phyloP scores from a whole-genome alignment of 140 eudicot species.

The Bidens hawaiensis region DNA sequence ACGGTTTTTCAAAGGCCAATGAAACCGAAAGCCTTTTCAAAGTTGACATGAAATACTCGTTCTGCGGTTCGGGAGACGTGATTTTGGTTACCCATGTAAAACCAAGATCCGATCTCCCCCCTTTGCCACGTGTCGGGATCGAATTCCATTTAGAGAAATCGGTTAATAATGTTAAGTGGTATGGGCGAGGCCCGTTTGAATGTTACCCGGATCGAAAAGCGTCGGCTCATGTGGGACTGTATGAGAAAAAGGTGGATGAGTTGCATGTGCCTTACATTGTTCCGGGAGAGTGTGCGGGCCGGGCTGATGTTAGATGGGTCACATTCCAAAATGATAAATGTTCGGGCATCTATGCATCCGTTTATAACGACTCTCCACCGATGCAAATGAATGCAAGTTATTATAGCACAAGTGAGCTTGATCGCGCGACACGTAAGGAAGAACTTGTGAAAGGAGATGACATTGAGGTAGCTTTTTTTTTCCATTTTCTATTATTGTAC shows the following conservation, averaged over 20 bases:
- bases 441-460: constrained; percentile 69
- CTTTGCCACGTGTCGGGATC: constrained; percentile 93
- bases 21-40: constrained; percentile 38
- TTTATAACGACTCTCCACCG: constrained; percentile 59
- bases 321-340: constrained; percentile 65
- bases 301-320: constrained; percentile 97
- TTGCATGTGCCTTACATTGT: constrained; percentile 95
- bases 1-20: constrained; percentile 31
- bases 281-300: constrained; percentile 84
- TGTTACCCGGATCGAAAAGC: constrained; percentile 97
- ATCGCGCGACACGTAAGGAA: constrained; percentile 75
- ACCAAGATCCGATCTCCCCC: constrained; percentile 74
- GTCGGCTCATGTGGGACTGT: constrained; percentile 76
- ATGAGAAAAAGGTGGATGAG: constrained; percentile 61
- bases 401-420: constrained; percentile 76
- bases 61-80: constrained; percentile 86
- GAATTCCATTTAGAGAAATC: constrained; percentile 77
- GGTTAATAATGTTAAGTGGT: constrained; percentile 63
- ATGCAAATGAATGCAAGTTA: constrained; percentile 95
- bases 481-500: constrained; percentile 1
- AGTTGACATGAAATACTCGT: constrained; percentile 48
- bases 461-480: constrained; percentile 59
- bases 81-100: constrained; percentile 52
- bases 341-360: constrained; percentile 66
- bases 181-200: constrained; percentile 94